Base-by-base conservation (phyloP, 768 basidiomycete species). In the Boletus rufocinnamomeus region DNA sequence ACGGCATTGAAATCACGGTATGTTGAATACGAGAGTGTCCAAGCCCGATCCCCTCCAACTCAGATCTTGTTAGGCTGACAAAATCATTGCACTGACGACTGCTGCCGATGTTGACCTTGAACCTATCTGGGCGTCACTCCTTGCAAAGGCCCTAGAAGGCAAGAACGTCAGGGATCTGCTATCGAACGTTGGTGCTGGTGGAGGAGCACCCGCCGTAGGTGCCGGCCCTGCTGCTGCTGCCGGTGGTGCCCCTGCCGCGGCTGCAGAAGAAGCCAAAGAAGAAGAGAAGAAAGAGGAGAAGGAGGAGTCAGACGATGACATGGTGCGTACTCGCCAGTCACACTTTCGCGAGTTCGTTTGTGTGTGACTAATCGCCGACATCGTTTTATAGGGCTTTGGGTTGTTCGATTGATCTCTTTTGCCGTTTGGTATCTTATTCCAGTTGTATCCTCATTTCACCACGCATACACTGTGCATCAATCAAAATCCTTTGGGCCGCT, bases 111-210 rank as follows among this genome's bases (percentile, higher is more conserved):
- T 93, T 63, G 95, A 97, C 27, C 70, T 97, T 59, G 97, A 98
- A 78, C 84, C 95, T 57, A 98, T 99, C 81, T 98, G 97, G 97
- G 95, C 95, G 58, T 77, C 89, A 16, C 89, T 99, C 69, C 92
- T 99, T 72, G 91, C 96, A 62, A 98, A 97, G 77, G 96, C 97
- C 37, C 87, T 99, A 54, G 95, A 96, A 78, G 96, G 95, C 70
- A 97, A 96, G 84, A 86, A 98, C 80, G 85, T 99, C 70, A 98
- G 93, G 79, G 94, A 95, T 46, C 83, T 98, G 53, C 84, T 99
- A 64, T 89, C 91, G 62, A 96, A 93, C 81, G 94, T 99, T 62
- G 95, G 96, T 63, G 81, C 92, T 56, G 94, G 95, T 61, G 95
- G 93, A 61, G 94, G 87, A 61, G 92, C 87, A 66, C 88, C 93